These are phyloP conservation scores for Arxiozyma slooffiae DNA, from an alignment of 1,139 yeast genomes.

Conservation along the genomic window DNA sequence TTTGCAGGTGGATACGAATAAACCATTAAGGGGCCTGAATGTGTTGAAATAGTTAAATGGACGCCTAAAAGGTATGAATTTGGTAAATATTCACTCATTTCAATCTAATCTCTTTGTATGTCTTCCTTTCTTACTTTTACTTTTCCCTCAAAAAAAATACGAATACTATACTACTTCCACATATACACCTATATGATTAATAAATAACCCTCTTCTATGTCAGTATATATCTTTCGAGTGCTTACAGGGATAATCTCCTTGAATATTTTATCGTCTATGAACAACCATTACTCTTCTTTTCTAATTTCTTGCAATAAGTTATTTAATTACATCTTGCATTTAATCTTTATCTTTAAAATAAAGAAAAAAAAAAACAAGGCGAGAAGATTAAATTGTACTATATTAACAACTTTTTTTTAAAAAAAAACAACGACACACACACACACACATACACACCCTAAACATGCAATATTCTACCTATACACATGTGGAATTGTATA, in stretches of 20 bases:
- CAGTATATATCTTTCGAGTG: background rate
- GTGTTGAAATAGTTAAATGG: slow-evolving; percentile 72
- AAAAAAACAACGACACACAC: too few relatives aligned
- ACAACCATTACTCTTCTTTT: background rate
- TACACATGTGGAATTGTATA: background rate
- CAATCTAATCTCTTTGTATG: too few relatives aligned
- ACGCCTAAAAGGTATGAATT: slow-evolving; percentile 75
- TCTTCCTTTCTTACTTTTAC: background rate
- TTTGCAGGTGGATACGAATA: slow-evolving; percentile 64
- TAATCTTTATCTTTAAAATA: background rate
- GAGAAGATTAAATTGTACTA: too few relatives aligned
- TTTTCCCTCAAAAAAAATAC: background rate
- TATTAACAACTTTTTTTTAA: background rate
- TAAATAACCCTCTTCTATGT: background rate
- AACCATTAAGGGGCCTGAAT: slow-evolving; percentile 81
- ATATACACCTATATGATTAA: too few relatives aligned
- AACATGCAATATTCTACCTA: background rate
- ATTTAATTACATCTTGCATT: background rate
- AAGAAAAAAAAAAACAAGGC: too few relatives aligned
- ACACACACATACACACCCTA: background rate
- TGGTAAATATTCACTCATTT: slow-evolving; percentile 35
- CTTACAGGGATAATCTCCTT: too few relatives aligned
- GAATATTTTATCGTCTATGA: too few relatives aligned
- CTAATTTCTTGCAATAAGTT: background rate
- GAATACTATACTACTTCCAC: background rate